Evolutionary conservation across 345 rosid genomes (phyloP).

Genomic region (Brassica carinata): DNA sequence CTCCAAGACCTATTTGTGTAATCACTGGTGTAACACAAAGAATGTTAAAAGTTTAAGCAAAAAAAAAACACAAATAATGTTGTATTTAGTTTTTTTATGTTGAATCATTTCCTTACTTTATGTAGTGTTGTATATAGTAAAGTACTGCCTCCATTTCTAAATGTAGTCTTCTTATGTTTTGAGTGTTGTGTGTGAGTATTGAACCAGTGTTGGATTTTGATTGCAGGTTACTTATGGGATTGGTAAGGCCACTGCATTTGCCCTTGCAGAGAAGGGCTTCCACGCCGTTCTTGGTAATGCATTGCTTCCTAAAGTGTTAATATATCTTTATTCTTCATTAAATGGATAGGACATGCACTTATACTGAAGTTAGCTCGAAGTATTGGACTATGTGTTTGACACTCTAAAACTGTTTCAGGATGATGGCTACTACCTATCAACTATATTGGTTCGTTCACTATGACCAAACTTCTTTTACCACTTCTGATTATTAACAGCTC

Average conservation of each 20-base stretch:
- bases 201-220: background rate
- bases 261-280: conserved; percentile 70
- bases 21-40: conserved; percentile 59
- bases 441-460: conserved; percentile 68
- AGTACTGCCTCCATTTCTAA: too few relatives aligned
- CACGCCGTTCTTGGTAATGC: conserved; percentile 66
- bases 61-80: too few relatives aligned
- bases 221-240: conserved; percentile 77
- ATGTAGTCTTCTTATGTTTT: too few relatives aligned
- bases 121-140: too few relatives aligned
- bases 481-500: conserved; percentile 65
- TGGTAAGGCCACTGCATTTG: conserved; percentile 72
- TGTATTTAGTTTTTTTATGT: too few relatives aligned
- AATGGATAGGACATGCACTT: too few relatives aligned
- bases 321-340: background rate
- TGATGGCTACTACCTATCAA: conserved; percentile 63
- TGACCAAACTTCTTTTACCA: conserved; percentile 72
- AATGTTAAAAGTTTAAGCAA: too few relatives aligned
- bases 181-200: too few relatives aligned
- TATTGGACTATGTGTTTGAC: background rate
- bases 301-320: background rate
- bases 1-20: conserved; percentile 58
- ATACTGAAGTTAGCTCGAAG: background rate
- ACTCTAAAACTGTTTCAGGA: conserved; percentile 47
- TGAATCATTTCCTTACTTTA: too few relatives aligned